phyloP scores from a whole-genome alignment of 257 asterid genomes.

The Solanum peruvianum region DNA sequence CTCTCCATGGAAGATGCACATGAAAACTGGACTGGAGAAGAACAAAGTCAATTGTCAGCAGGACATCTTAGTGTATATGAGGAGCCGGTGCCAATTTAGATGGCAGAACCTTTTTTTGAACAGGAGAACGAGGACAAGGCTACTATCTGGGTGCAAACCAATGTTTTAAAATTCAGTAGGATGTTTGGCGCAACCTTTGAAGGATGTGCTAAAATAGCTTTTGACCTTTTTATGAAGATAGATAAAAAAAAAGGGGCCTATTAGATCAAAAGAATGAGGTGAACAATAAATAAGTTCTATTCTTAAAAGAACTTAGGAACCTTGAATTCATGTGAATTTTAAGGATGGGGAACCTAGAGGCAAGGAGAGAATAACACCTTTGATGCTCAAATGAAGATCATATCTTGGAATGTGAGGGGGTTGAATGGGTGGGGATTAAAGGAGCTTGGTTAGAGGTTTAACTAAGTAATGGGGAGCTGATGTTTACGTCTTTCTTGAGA shows the following conservation, averaged over 20 bases:
- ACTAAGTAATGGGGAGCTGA: background rate
- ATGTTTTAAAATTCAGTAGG: background rate
- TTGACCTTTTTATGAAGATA: no score
- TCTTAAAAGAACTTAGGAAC: background rate
- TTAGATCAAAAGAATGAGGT: background rate
- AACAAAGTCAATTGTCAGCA: no score
- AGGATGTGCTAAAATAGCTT: background rate
- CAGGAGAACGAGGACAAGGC: background rate
- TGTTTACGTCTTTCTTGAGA: background rate
- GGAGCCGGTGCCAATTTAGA: background rate
- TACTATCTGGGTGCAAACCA: background rate
- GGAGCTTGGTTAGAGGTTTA: background rate
- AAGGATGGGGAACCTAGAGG: background rate
- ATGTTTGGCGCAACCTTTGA: background rate
- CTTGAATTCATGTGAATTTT: background rate
- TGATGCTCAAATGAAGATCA: background rate
- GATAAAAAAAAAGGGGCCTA: rapidly evolving
- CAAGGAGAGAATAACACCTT: background rate
- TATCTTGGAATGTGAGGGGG: background rate
- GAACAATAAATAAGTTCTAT: no score
- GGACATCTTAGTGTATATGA: background rate
- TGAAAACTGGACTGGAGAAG: background rate
- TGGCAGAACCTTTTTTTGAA: background rate
- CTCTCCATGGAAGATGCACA: background rate
- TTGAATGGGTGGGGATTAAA: no score